Conservation (phyloP, 169 alveolate genomes). For the Perkinsus marinus region DNA sequence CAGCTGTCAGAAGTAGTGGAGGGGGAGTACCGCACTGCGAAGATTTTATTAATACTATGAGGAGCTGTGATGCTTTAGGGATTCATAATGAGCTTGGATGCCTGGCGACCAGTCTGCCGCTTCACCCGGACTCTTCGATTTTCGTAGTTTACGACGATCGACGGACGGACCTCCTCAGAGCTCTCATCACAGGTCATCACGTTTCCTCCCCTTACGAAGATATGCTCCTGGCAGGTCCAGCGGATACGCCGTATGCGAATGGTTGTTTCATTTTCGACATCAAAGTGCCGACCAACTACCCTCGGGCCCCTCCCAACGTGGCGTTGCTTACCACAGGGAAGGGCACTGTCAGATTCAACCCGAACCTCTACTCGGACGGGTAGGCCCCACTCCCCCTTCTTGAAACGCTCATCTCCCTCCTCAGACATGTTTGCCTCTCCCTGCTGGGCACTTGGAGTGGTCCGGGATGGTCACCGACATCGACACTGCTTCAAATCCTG, state of each 20-base stretch:
- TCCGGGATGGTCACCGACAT: neutral
- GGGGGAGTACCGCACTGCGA: neutral
- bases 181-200: neutral
- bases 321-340: conserved; percentile 63
- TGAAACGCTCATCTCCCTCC: neutral
- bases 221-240: conserved; percentile 58
- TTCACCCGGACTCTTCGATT: neutral
- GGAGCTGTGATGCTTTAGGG: neutral
- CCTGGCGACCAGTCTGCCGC: neutral
- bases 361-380: conserved; percentile 72
- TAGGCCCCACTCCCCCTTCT: conserved; percentile 1
- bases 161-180: neutral
- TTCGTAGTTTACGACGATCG: neutral
- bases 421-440: conserved; percentile 52
- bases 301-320: conserved; percentile 66
- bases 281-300: conserved; percentile 58
- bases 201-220: neutral
- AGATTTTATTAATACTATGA: neutral
- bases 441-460: conserved; percentile 77
- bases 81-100: neutral
- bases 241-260: conserved; percentile 73
- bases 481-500: conserved; percentile 53
- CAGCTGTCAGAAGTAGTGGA: neutral
- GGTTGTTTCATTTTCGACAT: conserved; percentile 72
- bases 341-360: conserved; percentile 66